Conservation (phyloP, 495 filamentous ascomycete genomes). For the Chaetomidium leptoderma region DNA sequence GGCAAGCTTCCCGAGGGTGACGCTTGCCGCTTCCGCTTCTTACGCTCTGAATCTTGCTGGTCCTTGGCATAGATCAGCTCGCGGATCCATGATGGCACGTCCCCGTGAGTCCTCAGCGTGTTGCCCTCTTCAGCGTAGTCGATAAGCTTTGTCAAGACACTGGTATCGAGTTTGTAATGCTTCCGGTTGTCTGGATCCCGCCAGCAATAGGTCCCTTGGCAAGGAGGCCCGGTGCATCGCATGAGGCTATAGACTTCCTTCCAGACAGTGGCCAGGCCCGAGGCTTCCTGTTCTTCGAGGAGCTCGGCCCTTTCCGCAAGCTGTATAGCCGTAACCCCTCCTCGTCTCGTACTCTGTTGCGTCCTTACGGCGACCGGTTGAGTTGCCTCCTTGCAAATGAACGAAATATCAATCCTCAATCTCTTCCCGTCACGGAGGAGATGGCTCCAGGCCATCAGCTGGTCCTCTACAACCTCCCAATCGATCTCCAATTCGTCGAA, state of each 20-base stretch:
- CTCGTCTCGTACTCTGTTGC: constrained; percentile 5
- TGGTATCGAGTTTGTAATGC: constrained; percentile 32
- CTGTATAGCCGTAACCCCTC: constrained; percentile 17
- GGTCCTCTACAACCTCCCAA: constrained; percentile 16
- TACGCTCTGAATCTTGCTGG: constrained; percentile 28
- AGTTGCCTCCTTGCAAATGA: constrained; percentile 20
- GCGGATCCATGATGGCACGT: constrained; percentile 28
- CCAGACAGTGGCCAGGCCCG: constrained; percentile 26
- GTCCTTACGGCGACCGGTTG: constrained; percentile 5
- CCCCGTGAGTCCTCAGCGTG: constrained; percentile 25
- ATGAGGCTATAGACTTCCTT: constrained; percentile 32
- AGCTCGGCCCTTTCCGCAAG: constrained; percentile 26
- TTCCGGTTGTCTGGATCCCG: constrained; percentile 32
- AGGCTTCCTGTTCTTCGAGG: constrained; percentile 26
- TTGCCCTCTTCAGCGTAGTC: constrained; percentile 26
- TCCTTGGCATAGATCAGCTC: constrained; percentile 33
- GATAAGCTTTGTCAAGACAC: constrained; percentile 27
- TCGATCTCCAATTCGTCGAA: constrained; percentile 23
- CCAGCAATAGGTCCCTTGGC: constrained; percentile 35
- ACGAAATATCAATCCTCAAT: constrained; percentile 28
- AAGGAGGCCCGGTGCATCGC: constrained; percentile 27
- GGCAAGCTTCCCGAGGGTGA: constrained; percentile 8
- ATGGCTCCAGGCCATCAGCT: constrained; percentile 22
- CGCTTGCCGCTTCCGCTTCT: constrained; percentile 19
- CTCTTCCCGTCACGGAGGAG: constrained; percentile 22